Conservation (phyloP, 2,329 filamentous ascomycete genomes). For the Talaromyces verruculosus region DNA sequence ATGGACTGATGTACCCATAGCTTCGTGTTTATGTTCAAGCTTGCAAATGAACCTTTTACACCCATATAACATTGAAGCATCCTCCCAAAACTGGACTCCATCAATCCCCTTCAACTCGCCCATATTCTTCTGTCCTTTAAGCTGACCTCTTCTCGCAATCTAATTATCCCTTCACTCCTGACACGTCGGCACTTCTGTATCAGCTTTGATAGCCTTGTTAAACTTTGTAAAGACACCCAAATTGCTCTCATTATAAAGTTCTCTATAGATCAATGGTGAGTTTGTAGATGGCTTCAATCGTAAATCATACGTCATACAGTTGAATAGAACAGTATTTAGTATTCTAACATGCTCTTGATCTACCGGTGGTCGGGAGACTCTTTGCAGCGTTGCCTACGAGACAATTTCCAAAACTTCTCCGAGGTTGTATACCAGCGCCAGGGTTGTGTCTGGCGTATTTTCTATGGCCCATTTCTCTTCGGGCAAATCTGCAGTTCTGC, state of each 20-base stretch:
- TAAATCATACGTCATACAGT: not conserved
- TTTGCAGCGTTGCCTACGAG: not conserved
- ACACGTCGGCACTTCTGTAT: no score
- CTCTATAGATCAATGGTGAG: not conserved
- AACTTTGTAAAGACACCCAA: no score
- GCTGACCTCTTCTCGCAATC: no score
- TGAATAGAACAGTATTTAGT: not conserved
- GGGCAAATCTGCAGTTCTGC: not conserved
- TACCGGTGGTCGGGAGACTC: not conserved
- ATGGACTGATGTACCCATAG: no score
- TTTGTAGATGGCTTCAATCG: not conserved
- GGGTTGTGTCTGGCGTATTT: not conserved
- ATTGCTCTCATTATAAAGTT: no score
- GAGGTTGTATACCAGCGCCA: not conserved
- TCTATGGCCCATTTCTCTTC: not conserved
- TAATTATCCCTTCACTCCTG: no score
- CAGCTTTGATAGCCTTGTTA: no score
- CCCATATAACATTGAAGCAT: not conserved
- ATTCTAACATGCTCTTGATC: not conserved
- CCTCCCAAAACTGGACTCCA: not conserved
- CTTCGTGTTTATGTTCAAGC: no score
- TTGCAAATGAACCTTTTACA: no score
- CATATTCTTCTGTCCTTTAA: not conserved
- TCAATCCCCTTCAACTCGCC: not conserved
- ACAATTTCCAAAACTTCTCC: not conserved